Base-by-base conservation (phyloP, 257 asterid species). In the Solanum pimpinellifolium region DNA sequence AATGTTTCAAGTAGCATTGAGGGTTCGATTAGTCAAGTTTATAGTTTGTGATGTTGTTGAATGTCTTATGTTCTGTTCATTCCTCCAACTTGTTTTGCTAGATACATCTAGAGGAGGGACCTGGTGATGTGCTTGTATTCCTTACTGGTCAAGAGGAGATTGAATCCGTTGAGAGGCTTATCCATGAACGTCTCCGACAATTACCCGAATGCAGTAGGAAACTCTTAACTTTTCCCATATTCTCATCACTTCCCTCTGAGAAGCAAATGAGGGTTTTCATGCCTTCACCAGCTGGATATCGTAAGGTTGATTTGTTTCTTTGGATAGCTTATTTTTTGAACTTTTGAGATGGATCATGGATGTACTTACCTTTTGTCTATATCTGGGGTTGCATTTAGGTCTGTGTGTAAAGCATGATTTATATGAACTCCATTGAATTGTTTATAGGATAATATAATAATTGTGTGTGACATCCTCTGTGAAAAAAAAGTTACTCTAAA, bases 141-240 rank as follows among this genome's bases (percentile, higher is more conserved):
- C 92, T 96, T 91, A 95, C 99, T 87, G 99, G 99, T 87, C 99
- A 97, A 91, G 99, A 97, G 90, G 99, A 97, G 91, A 97, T 97
- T 88, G 99, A 97, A 93, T 95, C 98, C 74, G 92, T 94, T 75
- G 94, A 95, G 92, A 95, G 98, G 90, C 97, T 95, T 88, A 88
- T 95, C 87, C 93, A 90, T 68, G 98, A 95, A 83, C 96, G 93
- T 86, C 92, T 94, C 87, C 95, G 92, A 27, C 95, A 93, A 68
- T 90, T 95, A 73, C 93, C 98, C 41, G 99, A 94, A 91, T 88
- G 88, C 87, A 92, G 91, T 86, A 93, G 90, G 85, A 95, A 97
- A 86, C 98, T 97, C 84, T 86, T 90, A 47, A 92, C 93, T 59
- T 76, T 93, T 92, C 96, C 99, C 70, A 95, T 97, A 91, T 94